Evolutionary conservation across 1,139 yeast species (phyloP).

Genomic region (Zhuliangozyma blackwelliae): DNA sequence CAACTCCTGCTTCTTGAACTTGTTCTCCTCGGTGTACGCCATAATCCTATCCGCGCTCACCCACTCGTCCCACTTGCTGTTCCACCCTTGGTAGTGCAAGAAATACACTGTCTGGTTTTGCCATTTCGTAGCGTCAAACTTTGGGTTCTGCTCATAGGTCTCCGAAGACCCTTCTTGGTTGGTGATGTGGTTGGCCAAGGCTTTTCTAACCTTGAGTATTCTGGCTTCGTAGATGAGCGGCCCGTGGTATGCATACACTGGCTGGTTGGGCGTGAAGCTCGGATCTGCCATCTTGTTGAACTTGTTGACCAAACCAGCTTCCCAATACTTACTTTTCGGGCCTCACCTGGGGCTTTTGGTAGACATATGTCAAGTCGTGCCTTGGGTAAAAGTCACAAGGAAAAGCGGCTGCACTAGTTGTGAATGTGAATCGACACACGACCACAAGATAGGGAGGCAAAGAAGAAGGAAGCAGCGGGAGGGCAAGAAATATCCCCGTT

Average conservation of each 20-base stretch:
- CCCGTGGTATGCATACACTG: conserved; percentile 84
- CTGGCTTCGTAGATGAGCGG: conserved; percentile 89
- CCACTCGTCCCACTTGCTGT: conserved; percentile 97
- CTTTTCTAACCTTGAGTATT: conserved; percentile 60
- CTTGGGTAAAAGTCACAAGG: neutral
- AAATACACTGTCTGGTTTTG: conserved; percentile 34
- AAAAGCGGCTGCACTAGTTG: neutral
- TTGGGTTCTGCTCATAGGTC: conserved; percentile 9
- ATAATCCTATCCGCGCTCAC: conserved; percentile 66
- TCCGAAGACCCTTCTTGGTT: conserved; percentile 10
- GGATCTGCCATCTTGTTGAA: neutral
- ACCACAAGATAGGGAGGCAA: too few species aligned
- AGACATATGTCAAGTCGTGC: too few species aligned
- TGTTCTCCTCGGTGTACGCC: conserved; percentile 65
- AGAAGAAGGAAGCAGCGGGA: too few species aligned
- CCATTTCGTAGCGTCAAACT: conserved; percentile 10
- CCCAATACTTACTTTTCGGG: conserved; percentile 3
- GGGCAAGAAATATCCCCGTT: too few species aligned
- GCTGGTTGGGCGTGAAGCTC: conserved; percentile 30
- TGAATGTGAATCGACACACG: too few species aligned
- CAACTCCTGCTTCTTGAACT: conserved; percentile 64
- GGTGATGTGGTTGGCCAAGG: conserved; percentile 26
- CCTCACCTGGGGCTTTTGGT: too few species aligned
- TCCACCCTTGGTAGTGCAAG: conserved; percentile 96
- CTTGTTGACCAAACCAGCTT: conserved; percentile 3